phyloP scores from a whole-genome alignment of 305 asterid species.

The Euphrasia arctica region DNA sequence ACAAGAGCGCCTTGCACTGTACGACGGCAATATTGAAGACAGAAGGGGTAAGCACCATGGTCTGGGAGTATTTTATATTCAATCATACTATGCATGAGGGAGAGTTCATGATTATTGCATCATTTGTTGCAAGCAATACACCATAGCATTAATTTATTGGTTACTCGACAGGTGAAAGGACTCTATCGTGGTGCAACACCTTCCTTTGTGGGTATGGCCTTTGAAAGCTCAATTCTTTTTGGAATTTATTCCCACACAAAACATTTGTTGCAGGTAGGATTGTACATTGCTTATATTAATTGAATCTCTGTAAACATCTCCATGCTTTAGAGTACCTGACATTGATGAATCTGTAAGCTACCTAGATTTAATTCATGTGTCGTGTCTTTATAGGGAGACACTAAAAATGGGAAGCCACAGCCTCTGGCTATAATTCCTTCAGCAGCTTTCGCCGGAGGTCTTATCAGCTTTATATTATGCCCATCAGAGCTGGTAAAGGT shows the following conservation, averaged over 20 bases:
- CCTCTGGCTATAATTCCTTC: constrained; percentile 67
- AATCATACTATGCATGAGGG: constrained; percentile 9
- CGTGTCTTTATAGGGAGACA: constrained; percentile 51
- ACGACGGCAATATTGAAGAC: constrained; percentile 74
- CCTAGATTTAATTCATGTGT: constrained; percentile 19
- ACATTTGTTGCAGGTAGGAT: constrained; percentile 87
- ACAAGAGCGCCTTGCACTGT: constrained; percentile 77
- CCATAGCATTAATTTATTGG: background rate
- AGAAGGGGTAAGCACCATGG: constrained; percentile 64
- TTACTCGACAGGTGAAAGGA: constrained; percentile 70
- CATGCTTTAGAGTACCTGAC: constrained; percentile 18
- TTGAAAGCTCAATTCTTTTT: constrained; percentile 89
- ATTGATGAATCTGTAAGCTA: constrained; percentile 20
- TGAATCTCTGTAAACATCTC: constrained; percentile 6
- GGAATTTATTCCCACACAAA: constrained; percentile 92
- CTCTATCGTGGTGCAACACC: constrained; percentile 90
- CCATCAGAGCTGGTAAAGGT: constrained; percentile 93
- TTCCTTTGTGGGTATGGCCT: constrained; percentile 88
- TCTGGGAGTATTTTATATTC: constrained; percentile 17
- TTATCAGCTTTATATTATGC: constrained; percentile 80
- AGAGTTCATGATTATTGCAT: constrained; percentile 1
- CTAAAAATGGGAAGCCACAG: constrained; percentile 55
- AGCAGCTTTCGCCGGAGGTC: constrained; percentile 78
- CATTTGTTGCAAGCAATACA: background rate
- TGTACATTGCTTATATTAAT: constrained; percentile 15